Base-by-base conservation (phyloP, 73 alveolate species). In the Tetrahymena thermophila region DNA sequence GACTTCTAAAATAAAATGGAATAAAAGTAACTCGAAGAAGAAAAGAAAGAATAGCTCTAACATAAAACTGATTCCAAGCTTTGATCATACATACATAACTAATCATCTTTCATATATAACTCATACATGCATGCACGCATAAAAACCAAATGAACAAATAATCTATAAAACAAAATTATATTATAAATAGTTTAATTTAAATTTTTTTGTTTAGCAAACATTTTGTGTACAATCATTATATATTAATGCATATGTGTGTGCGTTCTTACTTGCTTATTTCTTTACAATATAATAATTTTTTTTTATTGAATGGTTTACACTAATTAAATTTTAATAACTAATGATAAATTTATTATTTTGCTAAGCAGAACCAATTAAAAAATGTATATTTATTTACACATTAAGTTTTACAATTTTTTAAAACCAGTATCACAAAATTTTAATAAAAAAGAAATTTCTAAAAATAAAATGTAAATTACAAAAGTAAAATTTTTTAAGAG, bases 1-100 rank as follows among this genome's bases (percentile, higher is more conserved):
- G 84, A 95, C 19, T 95, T 84, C 94, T 28, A 95, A 95, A 40
- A 84, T 19, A 38, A 40, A n/a, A 34, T 43, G 15, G 97, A 95
- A 89, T 25, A 34, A 95, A 17, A 85, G 38, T 89, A 95, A 35
- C 8, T 55, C 8, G 56, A 43, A 95, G 37, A 95, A 95, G 35
- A 85, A 42, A 44, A 19, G 71, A 35, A 95, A 42, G 43, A 23
- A 44, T 37, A 95, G 44, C 89, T 71, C 37, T 34, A 10, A 71
- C 89, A 71, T 71, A 71, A 71, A 25, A 71, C 35, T 71, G 89
- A 71, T 6, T 71, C 89, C 9, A 71, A 71, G 89, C 89, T 71
- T 31, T 71, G 89, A 71, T 71, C 31, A 50, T 10, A 4, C 44
- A 3, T 56, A 3, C 84, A 55, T 19, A 55, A 55, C 34, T 0